Evolutionary conservation across 495 filamentous ascomycete genomes (phyloP).

Genomic region (Aspergillus hancockii): DNA sequence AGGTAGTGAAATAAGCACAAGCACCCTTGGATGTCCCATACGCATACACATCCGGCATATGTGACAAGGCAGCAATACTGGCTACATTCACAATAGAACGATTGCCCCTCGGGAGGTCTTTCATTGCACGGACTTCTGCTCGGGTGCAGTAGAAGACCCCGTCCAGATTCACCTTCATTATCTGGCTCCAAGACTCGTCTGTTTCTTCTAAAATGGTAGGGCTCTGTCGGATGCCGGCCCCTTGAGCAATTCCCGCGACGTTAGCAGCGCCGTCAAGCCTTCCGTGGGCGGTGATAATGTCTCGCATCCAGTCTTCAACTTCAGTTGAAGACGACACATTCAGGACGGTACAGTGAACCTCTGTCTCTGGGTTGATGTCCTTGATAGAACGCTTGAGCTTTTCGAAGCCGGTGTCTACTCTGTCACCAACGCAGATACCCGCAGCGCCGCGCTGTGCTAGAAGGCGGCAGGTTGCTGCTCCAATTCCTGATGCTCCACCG

Average conservation of each 20-base stretch:
- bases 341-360: constrained; percentile 3
- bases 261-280: constrained; percentile 14
- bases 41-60: constrained; percentile 12
- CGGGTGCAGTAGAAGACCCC: constrained; percentile 14
- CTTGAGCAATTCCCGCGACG: constrained; percentile 13
- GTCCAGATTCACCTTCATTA: constrained; percentile 12
- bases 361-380: constrained; percentile 9
- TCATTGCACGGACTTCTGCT: constrained; percentile 12
- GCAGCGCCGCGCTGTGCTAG: constrained; percentile 4
- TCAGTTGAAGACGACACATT: constrained; percentile 7
- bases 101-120: neutral
- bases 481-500: constrained; percentile 16
- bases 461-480: constrained; percentile 7
- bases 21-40: constrained; percentile 13
- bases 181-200: constrained; percentile 6
- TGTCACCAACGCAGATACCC: constrained; percentile 5
- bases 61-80: constrained; percentile 7
- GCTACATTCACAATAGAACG: constrained; percentile 14
- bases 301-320: constrained; percentile 6
- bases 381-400: neutral
- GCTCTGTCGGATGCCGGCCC: neutral
- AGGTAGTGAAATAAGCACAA: constrained; percentile 2
- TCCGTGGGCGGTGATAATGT: constrained; percentile 2
- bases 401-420: neutral
- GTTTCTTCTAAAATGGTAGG: constrained; percentile 11